Evolutionary conservation across 805 yeast species (phyloP).

Genomic region (Pichia ethanolica): DNA sequence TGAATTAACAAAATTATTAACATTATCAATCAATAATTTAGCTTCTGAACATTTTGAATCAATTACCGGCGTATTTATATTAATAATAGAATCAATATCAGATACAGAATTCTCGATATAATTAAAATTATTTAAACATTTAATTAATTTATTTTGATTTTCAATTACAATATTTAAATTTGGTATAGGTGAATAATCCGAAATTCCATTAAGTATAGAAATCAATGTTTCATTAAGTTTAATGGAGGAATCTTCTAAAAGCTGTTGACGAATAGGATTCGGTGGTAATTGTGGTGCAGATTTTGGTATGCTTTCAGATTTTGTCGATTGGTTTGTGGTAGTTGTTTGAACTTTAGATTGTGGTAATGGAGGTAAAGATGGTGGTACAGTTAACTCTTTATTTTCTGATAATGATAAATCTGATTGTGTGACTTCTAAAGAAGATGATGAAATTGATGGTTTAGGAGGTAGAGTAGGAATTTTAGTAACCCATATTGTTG

Average conservation of each 20-base stretch:
- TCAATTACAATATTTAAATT: background rate
- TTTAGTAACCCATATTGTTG: background rate
- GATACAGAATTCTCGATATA: constrained; percentile 10
- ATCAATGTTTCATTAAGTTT: background rate
- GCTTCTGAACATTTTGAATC: constrained; percentile 33
- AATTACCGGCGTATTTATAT: background rate
- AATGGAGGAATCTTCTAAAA: background rate
- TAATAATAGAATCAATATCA: background rate
- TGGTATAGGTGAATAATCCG: background rate
- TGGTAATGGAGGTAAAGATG: constrained; percentile 1
- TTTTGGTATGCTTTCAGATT: background rate
- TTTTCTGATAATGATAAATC: too few relatives aligned
- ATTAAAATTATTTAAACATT: constrained; percentile 15
- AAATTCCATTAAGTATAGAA: background rate
- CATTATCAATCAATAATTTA: constrained; percentile 35
- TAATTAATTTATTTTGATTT: constrained; percentile 12
- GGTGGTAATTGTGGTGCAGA: constrained; percentile 22
- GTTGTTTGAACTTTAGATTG: background rate
- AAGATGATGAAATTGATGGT: background rate
- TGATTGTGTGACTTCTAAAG: background rate
- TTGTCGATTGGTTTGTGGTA: background rate
- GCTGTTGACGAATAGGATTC: background rate
- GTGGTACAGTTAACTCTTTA: background rate
- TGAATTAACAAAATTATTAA: background rate
- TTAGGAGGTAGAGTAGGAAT: background rate